These are phyloP conservation scores for Wilhelminamyces savonicus DNA, from an alignment of 805 yeast genomes.

Conservation along the genomic window DNA sequence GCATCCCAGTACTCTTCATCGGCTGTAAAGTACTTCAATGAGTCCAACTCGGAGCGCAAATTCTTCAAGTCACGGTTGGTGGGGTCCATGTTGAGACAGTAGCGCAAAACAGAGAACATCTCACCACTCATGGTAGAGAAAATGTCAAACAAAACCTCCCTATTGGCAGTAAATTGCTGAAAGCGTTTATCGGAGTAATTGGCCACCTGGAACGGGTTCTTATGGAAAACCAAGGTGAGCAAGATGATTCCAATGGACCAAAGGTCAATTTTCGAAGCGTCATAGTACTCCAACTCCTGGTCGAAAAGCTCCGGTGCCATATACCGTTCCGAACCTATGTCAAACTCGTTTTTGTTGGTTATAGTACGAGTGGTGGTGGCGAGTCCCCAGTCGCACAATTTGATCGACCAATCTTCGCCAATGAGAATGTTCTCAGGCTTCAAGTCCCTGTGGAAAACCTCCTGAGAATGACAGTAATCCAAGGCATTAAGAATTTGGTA, in stretches of 20 bases:
- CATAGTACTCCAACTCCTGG: conserved; percentile 49
- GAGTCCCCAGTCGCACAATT: conserved; percentile 54
- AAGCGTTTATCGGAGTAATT: conserved; percentile 76
- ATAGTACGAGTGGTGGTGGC: conserved; percentile 50
- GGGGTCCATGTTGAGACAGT: conserved; percentile 79
- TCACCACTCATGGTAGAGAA: conserved; percentile 86
- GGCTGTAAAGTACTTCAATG: conserved; percentile 65
- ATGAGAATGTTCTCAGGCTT: conserved; percentile 51
- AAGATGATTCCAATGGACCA: conserved; percentile 88
- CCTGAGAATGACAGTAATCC: conserved; percentile 42
- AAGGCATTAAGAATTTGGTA: conserved; percentile 45
- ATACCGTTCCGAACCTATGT: conserved; percentile 83
- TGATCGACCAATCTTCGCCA: conserved; percentile 46
- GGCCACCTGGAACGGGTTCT: conserved; percentile 82
- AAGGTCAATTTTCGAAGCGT: conserved; percentile 75
- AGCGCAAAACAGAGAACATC: conserved; percentile 76
- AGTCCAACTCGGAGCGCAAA: conserved; percentile 55
- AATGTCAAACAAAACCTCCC: conserved; percentile 87
- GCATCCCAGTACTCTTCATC: conserved; percentile 54
- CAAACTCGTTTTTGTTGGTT: conserved; percentile 54
- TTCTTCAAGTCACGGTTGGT: conserved; percentile 62
- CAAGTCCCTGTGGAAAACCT: conserved; percentile 50
- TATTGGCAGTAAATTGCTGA: conserved; percentile 75
- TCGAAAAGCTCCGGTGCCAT: conserved; percentile 95
- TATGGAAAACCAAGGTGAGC: conserved; percentile 78